Evolutionary conservation across 768 basidiomycete genomes (phyloP).

Genomic region (Russula sp.): DNA sequence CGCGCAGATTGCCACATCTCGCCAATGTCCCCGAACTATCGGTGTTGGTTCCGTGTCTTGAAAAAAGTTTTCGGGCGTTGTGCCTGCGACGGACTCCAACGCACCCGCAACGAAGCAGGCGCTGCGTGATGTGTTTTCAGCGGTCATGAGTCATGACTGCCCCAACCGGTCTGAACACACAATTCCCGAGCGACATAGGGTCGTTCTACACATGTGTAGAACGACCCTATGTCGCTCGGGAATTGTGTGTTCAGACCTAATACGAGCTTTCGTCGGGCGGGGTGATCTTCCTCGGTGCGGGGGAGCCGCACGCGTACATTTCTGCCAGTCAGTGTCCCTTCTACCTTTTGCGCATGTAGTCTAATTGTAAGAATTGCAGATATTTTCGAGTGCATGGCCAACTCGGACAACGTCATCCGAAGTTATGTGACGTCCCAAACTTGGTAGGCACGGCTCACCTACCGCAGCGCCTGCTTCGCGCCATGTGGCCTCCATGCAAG

Average conservation of each 20-base stretch:
- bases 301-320: slow-evolving; percentile 96
- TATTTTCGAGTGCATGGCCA: slow-evolving; percentile 99
- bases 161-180: slow-evolving; percentile 47
- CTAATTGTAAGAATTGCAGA: slow-evolving; percentile 42
- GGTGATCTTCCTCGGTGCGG: slow-evolving; percentile 92
- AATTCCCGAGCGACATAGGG: slow-evolving; percentile 93
- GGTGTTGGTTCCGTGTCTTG: slow-evolving; percentile 58
- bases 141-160: slow-evolving; percentile 92
- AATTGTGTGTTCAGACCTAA: no score
- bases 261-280: slow-evolving; percentile 74
- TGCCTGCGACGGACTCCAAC: slow-evolving; percentile 38
- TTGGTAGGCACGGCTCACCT: slow-evolving; percentile 82
- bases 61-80: slow-evolving; percentile 47
- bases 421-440: slow-evolving; percentile 89
- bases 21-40: slow-evolving; percentile 68
- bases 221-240: no score
- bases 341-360: not conserved
- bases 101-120: slow-evolving; percentile 49
- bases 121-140: slow-evolving; percentile 72
- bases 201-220: slow-evolving; percentile 83
- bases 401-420: slow-evolving; percentile 98
- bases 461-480: slow-evolving; percentile 56
- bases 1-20: slow-evolving; percentile 59
- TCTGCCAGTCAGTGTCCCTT: slow-evolving; percentile 61
- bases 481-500: slow-evolving; percentile 42